Conservation (phyloP, 768 basidiomycete species). For the Rhodotorula diobovata region DNA sequence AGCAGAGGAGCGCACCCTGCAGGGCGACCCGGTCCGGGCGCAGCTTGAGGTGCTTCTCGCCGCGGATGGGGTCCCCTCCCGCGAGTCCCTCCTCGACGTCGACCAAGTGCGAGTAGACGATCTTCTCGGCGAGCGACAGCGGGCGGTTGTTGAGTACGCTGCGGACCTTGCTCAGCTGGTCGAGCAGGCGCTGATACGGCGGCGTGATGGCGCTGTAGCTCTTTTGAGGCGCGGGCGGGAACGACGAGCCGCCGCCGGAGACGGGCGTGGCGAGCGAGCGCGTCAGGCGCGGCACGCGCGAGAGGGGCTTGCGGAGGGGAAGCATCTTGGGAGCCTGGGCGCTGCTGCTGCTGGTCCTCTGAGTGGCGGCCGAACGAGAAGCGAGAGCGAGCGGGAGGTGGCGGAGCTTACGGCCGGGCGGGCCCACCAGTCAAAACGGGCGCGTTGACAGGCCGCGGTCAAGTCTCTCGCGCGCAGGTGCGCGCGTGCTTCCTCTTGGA, state of each 20-base stretch:
- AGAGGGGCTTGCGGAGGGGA: background rate
- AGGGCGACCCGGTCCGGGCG: slow-evolving; percentile 91
- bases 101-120: slow-evolving; percentile 84
- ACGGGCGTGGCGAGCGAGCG: slow-evolving; percentile 25
- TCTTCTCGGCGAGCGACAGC: slow-evolving; percentile 93
- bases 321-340: background rate
- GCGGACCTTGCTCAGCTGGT: slow-evolving; percentile 67
- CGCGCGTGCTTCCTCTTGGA: too few relatives aligned
- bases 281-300: background rate
- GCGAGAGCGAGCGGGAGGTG: background rate
- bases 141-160: slow-evolving; percentile 67
- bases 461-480: background rate
- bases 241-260: slow-evolving; percentile 9
- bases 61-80: slow-evolving; percentile 65
- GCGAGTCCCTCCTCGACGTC: slow-evolving; percentile 68
- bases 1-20: slow-evolving; percentile 72
- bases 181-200: slow-evolving; percentile 67
- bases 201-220: slow-evolving; percentile 74
- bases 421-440: background rate
- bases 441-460: background rate
- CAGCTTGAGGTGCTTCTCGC: slow-evolving; percentile 84
- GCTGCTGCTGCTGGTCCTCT: too few relatives aligned
- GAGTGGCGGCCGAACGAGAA: background rate
- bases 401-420: too few relatives aligned
- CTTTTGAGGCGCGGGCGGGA: slow-evolving; percentile 53